Base-by-base conservation (phyloP, 306 rosid species). In the Prunus salicina region DNA sequence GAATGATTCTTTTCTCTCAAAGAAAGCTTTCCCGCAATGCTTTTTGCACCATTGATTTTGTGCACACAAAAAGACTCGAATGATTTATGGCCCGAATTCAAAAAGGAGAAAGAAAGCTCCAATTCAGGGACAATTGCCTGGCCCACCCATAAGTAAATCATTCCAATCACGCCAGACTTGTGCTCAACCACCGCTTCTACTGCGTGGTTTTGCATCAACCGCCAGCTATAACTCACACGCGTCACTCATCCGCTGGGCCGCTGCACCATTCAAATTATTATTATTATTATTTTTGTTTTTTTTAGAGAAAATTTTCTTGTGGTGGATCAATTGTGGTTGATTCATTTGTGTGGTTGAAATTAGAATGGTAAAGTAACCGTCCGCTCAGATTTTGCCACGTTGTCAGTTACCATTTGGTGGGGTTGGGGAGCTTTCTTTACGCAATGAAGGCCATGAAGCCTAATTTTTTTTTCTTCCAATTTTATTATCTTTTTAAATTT, bases 321-420 rank as follows among this genome's bases (percentile, higher is more conserved):
- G 34, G 3, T 58, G 32, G 43, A 38, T 58, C 32, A 24, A 6
- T 12, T 60, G 10, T 25, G 3, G 64, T 6, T 18, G 27, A 5
- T 22, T n/a, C 12, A 2, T 22, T 20, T 41, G 41, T 38, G 76
- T 72, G 76, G 76, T 51, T 73, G 7, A 24, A 16, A 15, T 18
- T 24, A 3, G 12, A 16, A 5, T 5, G 8, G 2, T 0, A 19
- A 32, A 13, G 11, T 18, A 11, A 74, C 47, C 7, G 15, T 63
- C 82, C 56, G 22, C 13, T 12, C 4, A 25, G 25, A 63, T 67
- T 14, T 24, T 5, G 52, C 46, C 80, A 69, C 78, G 63, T 60
- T 61, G 18, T 12, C 0, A 0, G 1, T 0, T 2, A 1, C 30
- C 55, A 56, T 71, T 3, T 15, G 43, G 1, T 0, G 30, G 8